Conservation (phyloP, 768 basidiomycete species). For the Lentinula raphanica region DNA sequence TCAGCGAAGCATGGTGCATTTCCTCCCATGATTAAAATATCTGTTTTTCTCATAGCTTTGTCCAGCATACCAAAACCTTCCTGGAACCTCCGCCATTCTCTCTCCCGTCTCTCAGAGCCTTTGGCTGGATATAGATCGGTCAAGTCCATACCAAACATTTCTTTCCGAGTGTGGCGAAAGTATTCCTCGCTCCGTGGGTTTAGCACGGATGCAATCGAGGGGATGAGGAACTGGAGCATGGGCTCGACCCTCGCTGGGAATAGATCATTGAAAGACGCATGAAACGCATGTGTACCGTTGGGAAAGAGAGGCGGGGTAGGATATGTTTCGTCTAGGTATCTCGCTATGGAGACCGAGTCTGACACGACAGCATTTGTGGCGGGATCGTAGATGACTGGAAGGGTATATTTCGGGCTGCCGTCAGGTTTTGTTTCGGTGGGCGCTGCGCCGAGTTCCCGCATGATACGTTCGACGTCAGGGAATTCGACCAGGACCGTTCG, state of each 20-base stretch:
- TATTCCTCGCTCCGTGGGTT: slow-evolving; percentile 9
- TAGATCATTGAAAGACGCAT: slow-evolving; percentile 13
- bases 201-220: slow-evolving; percentile 1
- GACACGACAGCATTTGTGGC: slow-evolving; percentile 24
- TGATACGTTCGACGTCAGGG: slow-evolving; percentile 29
- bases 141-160: slow-evolving; percentile 5
- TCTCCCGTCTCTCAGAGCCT: neutral
- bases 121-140: slow-evolving; percentile 1
- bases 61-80: slow-evolving; percentile 6
- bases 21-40: slow-evolving; percentile 8
- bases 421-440: slow-evolving; percentile 21
- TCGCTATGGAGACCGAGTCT: slow-evolving; percentile 30
- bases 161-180: slow-evolving; percentile 8
- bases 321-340: slow-evolving; percentile 36
- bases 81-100: slow-evolving; percentile 8
- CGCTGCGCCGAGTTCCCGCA: slow-evolving; percentile 22
- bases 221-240: slow-evolving; percentile 18
- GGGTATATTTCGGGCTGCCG: slow-evolving; percentile 25
- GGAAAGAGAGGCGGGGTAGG: slow-evolving; percentile 27
- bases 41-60: slow-evolving; percentile 6
- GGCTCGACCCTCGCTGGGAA: neutral
- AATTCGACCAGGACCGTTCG: slow-evolving; percentile 37
- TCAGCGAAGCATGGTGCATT: slow-evolving; percentile 8
- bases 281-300: slow-evolving; percentile 24
- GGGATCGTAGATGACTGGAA: slow-evolving; percentile 36